Percentiles rank a stretch among this genome's conserved stretches.
These are phyloP conservation scores for Fusarium dlaminii DNA, from an alignment of 2,329 filamentous ascomycete genomes.

Conservation along the genomic window DNA sequence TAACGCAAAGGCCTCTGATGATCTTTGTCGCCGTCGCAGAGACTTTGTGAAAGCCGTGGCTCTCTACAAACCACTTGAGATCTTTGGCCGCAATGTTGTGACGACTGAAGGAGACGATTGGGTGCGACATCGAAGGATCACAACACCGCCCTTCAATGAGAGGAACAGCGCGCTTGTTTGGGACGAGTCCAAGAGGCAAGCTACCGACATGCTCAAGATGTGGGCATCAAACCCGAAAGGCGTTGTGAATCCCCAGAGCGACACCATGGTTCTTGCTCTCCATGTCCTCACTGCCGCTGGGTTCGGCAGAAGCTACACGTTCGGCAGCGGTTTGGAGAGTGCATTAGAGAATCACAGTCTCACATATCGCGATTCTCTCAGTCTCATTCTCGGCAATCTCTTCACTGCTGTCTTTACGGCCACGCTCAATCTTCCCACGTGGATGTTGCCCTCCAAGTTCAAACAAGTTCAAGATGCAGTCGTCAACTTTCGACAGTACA, in stretches of 20 bases:
- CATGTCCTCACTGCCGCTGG: slow-evolving; percentile 36
- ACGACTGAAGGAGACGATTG: slow-evolving; percentile 35
- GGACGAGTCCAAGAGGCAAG: slow-evolving; percentile 28
- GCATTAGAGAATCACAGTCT: slow-evolving; percentile 23
- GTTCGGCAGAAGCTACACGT: slow-evolving; percentile 31
- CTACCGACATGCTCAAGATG: slow-evolving; percentile 28
- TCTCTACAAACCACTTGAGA: slow-evolving; percentile 34
- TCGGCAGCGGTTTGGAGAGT: slow-evolving; percentile 17
- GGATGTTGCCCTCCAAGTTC: slow-evolving; percentile 28
- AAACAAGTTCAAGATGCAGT: slow-evolving; percentile 27
- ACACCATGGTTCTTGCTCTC: slow-evolving; percentile 31
- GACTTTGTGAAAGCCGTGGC: slow-evolving; percentile 34
- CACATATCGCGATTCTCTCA: slow-evolving; percentile 27
- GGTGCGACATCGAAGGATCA: slow-evolving; percentile 30
- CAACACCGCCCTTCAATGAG: slow-evolving; percentile 35
- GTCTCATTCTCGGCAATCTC: slow-evolving; percentile 24
- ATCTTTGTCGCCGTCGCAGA: slow-evolving; percentile 26
- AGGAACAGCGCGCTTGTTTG: slow-evolving; percentile 33
- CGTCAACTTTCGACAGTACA: slow-evolving; percentile 31
- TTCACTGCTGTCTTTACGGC: slow-evolving; percentile 31
- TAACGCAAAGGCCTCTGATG: slow-evolving; percentile 27
- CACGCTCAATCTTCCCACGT: slow-evolving; percentile 17
- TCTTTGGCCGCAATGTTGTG: slow-evolving; percentile 34
- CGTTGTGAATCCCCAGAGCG: slow-evolving; percentile 24
- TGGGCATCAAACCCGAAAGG: slow-evolving; percentile 23